These are phyloP conservation scores for Torulaspora delbrueckii DNA, from an alignment of 805 yeast genomes.

Conservation along the genomic window DNA sequence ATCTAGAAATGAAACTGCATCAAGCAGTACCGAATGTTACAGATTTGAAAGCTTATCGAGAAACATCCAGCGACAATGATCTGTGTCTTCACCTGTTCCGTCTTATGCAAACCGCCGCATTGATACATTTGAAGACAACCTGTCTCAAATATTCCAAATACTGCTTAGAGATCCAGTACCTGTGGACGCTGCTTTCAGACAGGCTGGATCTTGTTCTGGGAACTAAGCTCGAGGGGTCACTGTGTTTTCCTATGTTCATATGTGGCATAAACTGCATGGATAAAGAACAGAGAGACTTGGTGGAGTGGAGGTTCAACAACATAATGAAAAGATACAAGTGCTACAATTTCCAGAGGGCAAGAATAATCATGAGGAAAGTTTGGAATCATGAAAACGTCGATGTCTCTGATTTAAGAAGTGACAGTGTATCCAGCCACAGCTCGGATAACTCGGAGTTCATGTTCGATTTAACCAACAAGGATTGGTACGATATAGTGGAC, in stretches of 20 bases:
- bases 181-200: constrained; percentile 49
- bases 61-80: constrained; percentile 48
- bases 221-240: constrained; percentile 62
- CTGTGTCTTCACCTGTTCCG: constrained; percentile 68
- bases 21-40: constrained; percentile 13
- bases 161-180: constrained; percentile 56
- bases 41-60: constrained; percentile 23
- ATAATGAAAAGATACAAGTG: constrained; percentile 62
- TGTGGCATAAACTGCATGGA: constrained; percentile 66
- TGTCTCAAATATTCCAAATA: constrained; percentile 36
- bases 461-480: constrained; percentile 38
- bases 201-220: constrained; percentile 59
- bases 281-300: constrained; percentile 45
- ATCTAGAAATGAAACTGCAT: constrained; percentile 14
- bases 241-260: constrained; percentile 73
- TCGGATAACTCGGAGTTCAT: constrained; percentile 42
- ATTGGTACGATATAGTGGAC: constrained; percentile 67
- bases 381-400: constrained; percentile 38
- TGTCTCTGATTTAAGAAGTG: constrained; percentile 2
- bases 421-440: constrained; percentile 3
- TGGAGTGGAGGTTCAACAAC: constrained; percentile 49
- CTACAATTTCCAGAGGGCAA: constrained; percentile 50
- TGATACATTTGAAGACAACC: constrained; percentile 62
- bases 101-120: constrained; percentile 63
- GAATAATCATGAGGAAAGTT: constrained; percentile 37